Evolutionary conservation across 805 yeast species (phyloP), one percentile per base, ranked within the genome.

Genomic region (Candida berthetii): DNA sequence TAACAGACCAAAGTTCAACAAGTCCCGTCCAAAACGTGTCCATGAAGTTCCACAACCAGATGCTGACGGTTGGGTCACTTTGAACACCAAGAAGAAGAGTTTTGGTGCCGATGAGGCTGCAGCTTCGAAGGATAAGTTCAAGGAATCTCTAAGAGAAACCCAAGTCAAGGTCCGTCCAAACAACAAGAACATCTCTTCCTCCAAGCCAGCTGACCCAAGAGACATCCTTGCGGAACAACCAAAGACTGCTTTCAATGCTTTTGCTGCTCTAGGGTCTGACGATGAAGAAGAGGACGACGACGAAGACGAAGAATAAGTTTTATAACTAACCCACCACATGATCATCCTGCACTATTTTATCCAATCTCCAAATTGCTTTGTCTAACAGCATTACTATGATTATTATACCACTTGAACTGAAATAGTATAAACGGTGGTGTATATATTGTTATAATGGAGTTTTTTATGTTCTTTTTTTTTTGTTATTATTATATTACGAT

Each of bases 41-140:
- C 72, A 66, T 42, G 68, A 69, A 42, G 66, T 69, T 37, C 68
- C 67, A 44, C 71, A 67, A 45, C 74, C 82, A 29, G 95, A 85
- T 57, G 84, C 80, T 43, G 91, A 85, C 47, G 95, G 95, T 36
- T 85, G 93, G 91, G 84, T 84, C 43, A 82, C 91, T 18, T 64
- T 74, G 48, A 72, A 66, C 52, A n/a, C n/a, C n/a, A 68, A 68
- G 44, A 60, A 61, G 47, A 61, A 54, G 39, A 65, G 73, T 13
- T 70, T 75, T 44, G 78, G 78, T 50, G 63, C 65, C 31, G 76
- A 72, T 43, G 77, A 69, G 16, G 72, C 60, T 38, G 66, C 50
- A 22, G 77, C 69, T 22, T 80, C 74, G 44, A 70, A 70, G 45
- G 61, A 64, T 39, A 57, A 65, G 38, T 67, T 68, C 52, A 66